Evolutionary conservation across 2,329 filamentous ascomycete species (phyloP), one percentile per base, ranked within the genome.

Genomic region (Lachnellula hyalina): DNA sequence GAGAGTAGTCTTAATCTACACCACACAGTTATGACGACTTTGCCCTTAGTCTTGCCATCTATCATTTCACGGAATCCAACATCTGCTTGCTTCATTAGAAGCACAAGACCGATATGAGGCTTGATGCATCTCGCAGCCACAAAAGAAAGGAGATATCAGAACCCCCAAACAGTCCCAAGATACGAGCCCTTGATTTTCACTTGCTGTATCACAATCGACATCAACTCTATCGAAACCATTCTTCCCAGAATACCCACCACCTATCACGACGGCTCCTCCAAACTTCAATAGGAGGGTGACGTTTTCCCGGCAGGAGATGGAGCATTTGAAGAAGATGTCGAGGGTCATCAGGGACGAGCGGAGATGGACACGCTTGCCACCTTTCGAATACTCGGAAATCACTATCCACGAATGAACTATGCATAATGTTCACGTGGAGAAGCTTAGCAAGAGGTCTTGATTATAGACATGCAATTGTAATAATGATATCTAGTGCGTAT

Each of bases 191-290:
- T 50, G 42, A 64, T 54, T 11, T 52, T 58, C 19, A 65, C 47
- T 23, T 61, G 56, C 35, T 62, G 51, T 7, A 59, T 54, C 25
- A 62, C 59, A 11, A 65, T 41, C 28, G 52, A 48, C n/a, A 19
- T 42, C 49, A 60, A n/a, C 32, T 65, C 53, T 12, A 58, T 36
- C 9, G 58, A 44, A 38, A 60, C 44, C 5, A n/a, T 6, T 41
- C 6, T 25, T 44, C n/a, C 63, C 58, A 50, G 53, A 53, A 48
- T 65, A 60, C n/a, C 50, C 41, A 32, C 63, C 61, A 51, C 60
- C 63, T 2, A 48, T 56, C 4, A 65, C 54, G 17, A 65, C 47
- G 4, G 57, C 58, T 12, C 63, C 60, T 12, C 60, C 63, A 53
- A 47, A 41, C 25, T 49, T 61, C 4, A 28, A 28, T 9, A 28